Base-by-base conservation (phyloP, 805 yeast species). In the Lachancea waltii region DNA sequence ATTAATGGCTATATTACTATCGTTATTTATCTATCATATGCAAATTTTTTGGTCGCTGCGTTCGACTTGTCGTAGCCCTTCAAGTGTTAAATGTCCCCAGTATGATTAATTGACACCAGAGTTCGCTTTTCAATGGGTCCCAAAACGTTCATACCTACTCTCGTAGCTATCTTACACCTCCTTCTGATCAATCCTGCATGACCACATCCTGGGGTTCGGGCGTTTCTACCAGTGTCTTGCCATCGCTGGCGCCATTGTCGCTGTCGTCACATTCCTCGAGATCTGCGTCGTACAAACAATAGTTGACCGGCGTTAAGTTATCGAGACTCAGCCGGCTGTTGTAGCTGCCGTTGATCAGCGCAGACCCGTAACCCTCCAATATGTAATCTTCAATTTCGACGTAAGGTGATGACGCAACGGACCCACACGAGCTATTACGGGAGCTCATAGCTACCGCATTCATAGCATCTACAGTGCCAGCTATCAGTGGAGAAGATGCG, bases 371-470 rank as follows among this genome's bases (percentile, higher is more conserved):
- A 10, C 43, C 43, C 19, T 40, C 36, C 23, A 30, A 20, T 9
- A 40, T 31, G 39, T 40, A 40, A 27, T 40, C 43, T 22, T 40
- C 43, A 15, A 40, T 30, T 25, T 40, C 43, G 13, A 30, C 35
- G 23, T 31, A 37, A 10, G 41, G 41, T 15, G 36, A 31, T n/a
- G 41, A 37, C 17, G 35, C 25, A 10, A 22, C 14, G n/a, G 39
- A 29, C 11, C 20, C 26, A 14, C 35, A 7, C 5, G 40, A 20
- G 20, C 20, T 30, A 4, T 23, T 8, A 9, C 40, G 30, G 20
- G 27, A 13, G 15, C 26, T 30, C 40, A 36, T 36, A 17, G 26
- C 30, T n/a, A 36, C 19, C 14, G 40, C 32, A 23, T 23, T 24
- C 24, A 36, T 4, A 3, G 40, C 26, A 13, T 30, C 28, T 18